These are phyloP conservation scores for Mycocentrospora acerina DNA, from an alignment of 2,329 filamentous ascomycete genomes.

Conservation along the genomic window DNA sequence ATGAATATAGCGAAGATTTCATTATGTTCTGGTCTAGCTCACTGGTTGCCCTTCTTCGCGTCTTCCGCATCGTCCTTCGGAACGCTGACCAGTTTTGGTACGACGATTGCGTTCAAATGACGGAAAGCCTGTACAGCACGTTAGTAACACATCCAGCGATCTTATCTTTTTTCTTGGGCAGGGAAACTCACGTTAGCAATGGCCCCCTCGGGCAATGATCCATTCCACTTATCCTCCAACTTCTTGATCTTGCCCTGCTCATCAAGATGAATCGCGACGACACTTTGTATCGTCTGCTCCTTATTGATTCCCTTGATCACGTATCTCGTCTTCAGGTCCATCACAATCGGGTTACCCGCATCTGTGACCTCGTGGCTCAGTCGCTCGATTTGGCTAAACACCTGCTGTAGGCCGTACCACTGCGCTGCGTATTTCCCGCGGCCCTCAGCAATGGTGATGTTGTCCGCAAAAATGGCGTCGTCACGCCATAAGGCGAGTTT, in stretches of 20 bases:
- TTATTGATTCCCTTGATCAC: constrained; percentile 55
- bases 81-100: constrained; percentile 54
- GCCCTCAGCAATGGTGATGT: constrained; percentile 59
- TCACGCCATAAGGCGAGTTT: constrained; percentile 63
- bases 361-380: constrained; percentile 56
- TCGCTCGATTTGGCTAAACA: constrained; percentile 61
- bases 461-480: constrained; percentile 60
- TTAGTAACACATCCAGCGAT: constrained; percentile 27
- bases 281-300: constrained; percentile 53
- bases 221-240: constrained; percentile 59
- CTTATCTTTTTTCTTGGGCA: constrained; percentile 22
- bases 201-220: constrained; percentile 52
- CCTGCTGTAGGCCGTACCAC: constrained; percentile 61
- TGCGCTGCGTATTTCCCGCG: constrained; percentile 55
- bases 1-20: constrained; percentile 9
- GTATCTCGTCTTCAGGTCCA: constrained; percentile 57
- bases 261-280: constrained; percentile 51
- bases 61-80: constrained; percentile 58
- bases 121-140: constrained; percentile 50
- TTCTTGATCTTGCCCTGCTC: constrained; percentile 50
- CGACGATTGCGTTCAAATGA: constrained; percentile 53
- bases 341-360: constrained; percentile 60
- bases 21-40: background rate
- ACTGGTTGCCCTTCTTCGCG: constrained; percentile 49
- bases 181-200: constrained; percentile 54